Evolutionary conservation across 306 rosid species (phyloP).

Genomic region (Prinsepia uniflora): DNA sequence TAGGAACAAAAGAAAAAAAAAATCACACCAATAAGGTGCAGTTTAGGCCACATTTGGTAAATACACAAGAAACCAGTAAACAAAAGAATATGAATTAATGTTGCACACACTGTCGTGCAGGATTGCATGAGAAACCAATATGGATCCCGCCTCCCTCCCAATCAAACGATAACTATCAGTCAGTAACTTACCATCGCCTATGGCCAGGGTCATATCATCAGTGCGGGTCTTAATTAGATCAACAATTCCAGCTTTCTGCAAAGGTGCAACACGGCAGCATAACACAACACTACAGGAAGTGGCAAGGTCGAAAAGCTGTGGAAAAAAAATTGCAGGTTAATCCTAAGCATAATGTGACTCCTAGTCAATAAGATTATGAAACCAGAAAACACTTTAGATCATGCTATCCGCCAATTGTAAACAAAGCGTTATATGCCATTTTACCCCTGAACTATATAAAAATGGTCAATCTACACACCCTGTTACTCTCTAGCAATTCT

Average conservation of each 20-base stretch:
- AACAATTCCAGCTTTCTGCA: slow-evolving; percentile 99
- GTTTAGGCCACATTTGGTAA: not conserved
- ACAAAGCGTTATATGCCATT: not conserved
- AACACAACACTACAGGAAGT: slow-evolving; percentile 81
- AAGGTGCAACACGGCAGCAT: slow-evolving; percentile 98
- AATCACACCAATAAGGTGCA: not conserved
- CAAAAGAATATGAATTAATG: not conserved
- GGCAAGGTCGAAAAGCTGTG: slow-evolving; percentile 92
- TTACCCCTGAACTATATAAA: too few relatives aligned
- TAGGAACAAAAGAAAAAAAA: not conserved
- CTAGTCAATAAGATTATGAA: slow-evolving; percentile 13
- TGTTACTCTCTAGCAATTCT: too few relatives aligned
- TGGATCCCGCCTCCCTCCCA: not conserved
- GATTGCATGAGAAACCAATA: not conserved
- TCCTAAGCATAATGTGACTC: slow-evolving; percentile 14
- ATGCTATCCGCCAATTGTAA: slow-evolving; percentile 9
- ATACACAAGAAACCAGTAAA: slow-evolving; percentile 9
- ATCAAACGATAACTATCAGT: not conserved
- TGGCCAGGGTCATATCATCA: slow-evolving; percentile 95
- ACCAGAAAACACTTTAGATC: slow-evolving; percentile 14
- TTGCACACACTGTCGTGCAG: not conserved
- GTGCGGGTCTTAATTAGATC: slow-evolving; percentile 85
- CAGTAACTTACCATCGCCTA: slow-evolving; percentile 76
- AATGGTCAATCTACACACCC: too few relatives aligned
- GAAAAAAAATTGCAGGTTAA: slow-evolving; percentile 25